Evolutionary conservation across 2,329 filamentous ascomycete species (phyloP), one percentile per base, ranked within the genome.

Genomic region (Ophiostoma tasmaniense): DNA sequence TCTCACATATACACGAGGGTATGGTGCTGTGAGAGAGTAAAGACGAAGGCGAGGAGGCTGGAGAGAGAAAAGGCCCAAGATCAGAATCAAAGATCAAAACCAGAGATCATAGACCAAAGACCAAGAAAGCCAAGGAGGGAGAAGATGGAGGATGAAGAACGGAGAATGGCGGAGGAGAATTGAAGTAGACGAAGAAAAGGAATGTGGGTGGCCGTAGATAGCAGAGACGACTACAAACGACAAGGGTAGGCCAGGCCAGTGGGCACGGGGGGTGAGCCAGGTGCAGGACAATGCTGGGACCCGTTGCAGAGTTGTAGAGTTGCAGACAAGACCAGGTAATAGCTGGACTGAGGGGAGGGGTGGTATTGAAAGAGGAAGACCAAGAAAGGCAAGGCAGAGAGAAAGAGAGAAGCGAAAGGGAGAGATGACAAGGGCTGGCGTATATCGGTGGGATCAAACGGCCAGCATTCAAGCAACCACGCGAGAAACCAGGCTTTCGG

Each of bases 21-120:
- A 52, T 33, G 45, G 66, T 45, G 66, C 37, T 67, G 66, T 67
- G 55, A 61, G 55, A 61, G 55, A 61, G 55, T 30, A 25, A 61
- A 30, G 55, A 59, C 35, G 33, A n/a, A 25, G 33, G 64, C 28
- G 35, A 33, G n/a, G n/a, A 28, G 25, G 52, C n/a, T 59, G 52
- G 22, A 59, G n/a, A n/a, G 45, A 22, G 33, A 33, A 33, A n/a
- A 50, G 45, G n/a, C 20, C 42, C 14, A 45, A 45, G 42, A 45
- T 45, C n/a, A 22, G 14, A 22, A 10, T 25, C n/a, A 25, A 55
- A 55, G 50, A 55, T 55, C 7, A 55, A 55, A 10, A 55, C 13
- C n/a, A 55, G 25, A 55, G 45, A 50, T 7, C 45, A 50, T 22
- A 50, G 45, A 50, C 14, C 45, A 50, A 50, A 50, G 50, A 55